Evolutionary conservation across 2,329 filamentous ascomycete species (phyloP).

Genomic region (Cytospora paraplurivora): DNA sequence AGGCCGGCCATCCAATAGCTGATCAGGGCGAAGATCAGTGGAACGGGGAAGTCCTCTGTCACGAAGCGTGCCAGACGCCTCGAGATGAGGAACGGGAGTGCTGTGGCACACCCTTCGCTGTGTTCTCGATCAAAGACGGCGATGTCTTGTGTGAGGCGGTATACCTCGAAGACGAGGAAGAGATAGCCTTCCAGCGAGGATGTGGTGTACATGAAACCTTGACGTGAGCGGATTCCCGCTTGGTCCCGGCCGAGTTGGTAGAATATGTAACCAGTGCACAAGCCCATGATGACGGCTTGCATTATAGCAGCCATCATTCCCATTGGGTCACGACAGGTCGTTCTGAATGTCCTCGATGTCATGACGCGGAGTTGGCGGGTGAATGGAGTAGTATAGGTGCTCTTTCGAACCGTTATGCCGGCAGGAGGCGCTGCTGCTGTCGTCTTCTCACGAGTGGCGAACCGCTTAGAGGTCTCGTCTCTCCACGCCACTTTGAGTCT

Average conservation of each 20-base stretch:
- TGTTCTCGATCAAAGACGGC: conserved; percentile 75
- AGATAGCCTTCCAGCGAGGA: conserved; percentile 75
- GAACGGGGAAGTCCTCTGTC: conserved; percentile 73
- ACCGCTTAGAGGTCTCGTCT: conserved; percentile 39
- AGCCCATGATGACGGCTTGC: conserved; percentile 70
- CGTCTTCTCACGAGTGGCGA: conserved; percentile 31
- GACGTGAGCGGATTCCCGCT: conserved; percentile 70
- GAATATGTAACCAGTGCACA: conserved; percentile 75
- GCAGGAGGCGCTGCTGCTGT: conserved; percentile 1
- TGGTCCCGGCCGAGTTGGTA: conserved; percentile 65
- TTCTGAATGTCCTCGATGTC: conserved; percentile 68
- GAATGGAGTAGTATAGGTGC: conserved; percentile 55
- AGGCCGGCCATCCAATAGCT: conserved; percentile 81
- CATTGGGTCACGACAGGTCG: conserved; percentile 75
- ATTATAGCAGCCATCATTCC: conserved; percentile 71
- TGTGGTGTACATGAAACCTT: conserved; percentile 73
- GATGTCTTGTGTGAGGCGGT: conserved; percentile 74
- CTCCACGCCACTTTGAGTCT: conserved; percentile 63
- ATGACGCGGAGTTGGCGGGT: conserved; percentile 65
- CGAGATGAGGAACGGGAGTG: conserved; percentile 70
- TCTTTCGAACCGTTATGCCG: conserved; percentile 27
- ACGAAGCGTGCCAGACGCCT: conserved; percentile 68
- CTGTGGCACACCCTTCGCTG: conserved; percentile 70
- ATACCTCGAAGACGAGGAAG: conserved; percentile 74
- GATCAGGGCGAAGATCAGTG: conserved; percentile 69